Evolutionary conservation across 805 yeast species (phyloP).

Genomic region (Candida piceae): DNA sequence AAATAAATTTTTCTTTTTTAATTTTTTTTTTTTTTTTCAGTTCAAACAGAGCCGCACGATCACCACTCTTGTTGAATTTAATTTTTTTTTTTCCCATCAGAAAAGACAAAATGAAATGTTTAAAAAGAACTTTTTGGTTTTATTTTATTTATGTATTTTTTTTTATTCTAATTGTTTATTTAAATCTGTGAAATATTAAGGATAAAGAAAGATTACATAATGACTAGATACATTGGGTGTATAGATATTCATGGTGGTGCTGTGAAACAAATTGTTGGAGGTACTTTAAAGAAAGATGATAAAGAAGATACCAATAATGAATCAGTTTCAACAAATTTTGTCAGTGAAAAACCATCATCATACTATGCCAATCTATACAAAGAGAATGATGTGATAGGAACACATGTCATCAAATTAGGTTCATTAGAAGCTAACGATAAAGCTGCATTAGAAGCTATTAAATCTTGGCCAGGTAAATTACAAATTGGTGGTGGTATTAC

Average conservation of each 20-base stretch:
- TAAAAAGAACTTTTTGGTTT: too few relatives aligned
- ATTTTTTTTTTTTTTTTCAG: constrained; percentile 1
- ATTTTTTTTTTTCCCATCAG: too few relatives aligned
- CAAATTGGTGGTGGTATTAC: constrained; percentile 96
- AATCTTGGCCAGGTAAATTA: constrained; percentile 64
- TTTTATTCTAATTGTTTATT: too few relatives aligned
- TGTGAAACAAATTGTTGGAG: constrained; percentile 97
- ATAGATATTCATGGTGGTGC: constrained; percentile 93
- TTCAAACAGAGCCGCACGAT: neutral
- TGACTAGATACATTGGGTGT: constrained; percentile 92
- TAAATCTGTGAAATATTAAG: too few relatives aligned
- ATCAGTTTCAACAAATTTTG: constrained; percentile 64
- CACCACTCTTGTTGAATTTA: too few relatives aligned
- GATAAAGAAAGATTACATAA: constrained; percentile 21
- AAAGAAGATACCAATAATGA: constrained; percentile 32
- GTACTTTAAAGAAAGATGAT: constrained; percentile 63
- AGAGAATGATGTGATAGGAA: constrained; percentile 55
- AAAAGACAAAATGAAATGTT: too few relatives aligned
- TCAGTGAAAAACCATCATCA: constrained; percentile 67
- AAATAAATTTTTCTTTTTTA: neutral
- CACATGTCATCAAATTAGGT: constrained; percentile 93
- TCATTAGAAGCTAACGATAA: constrained; percentile 65
- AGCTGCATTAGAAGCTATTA: constrained; percentile 75
- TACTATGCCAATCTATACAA: constrained; percentile 71
- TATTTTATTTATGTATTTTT: too few relatives aligned